phyloP scores from a whole-genome alignment of 768 basidiomycete genomes.

The Solioccasus polychromus region DNA sequence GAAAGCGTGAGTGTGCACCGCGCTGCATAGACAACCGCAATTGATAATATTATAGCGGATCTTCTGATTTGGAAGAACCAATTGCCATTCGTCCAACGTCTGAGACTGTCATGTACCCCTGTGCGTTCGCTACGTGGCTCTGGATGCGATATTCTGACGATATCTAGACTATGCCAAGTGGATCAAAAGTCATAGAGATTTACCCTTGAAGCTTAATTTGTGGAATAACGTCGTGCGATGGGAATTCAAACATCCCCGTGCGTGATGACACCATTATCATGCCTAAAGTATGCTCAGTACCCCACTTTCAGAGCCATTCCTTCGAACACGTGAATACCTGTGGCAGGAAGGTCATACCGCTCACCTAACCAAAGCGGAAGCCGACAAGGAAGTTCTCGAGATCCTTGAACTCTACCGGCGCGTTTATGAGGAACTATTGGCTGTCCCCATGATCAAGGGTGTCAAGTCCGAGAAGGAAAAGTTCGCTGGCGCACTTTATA shows the following conservation, averaged over 20 bases:
- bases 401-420: conserved; percentile 95
- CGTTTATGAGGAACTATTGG: conserved; percentile 95
- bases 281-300: neutral
- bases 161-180: conserved; percentile 92
- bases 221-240: conserved; percentile 99
- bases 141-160: conserved; percentile 1
- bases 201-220: conserved; percentile 95
- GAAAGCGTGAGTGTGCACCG: conserved; percentile 62
- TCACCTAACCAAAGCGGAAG: conserved; percentile 82
- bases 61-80: conserved; percentile 92
- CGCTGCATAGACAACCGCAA: neutral
- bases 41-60: conserved; percentile 53
- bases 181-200: conserved; percentile 96
- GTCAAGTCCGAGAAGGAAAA: conserved; percentile 99
- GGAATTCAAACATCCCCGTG: conserved; percentile 99
- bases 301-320: conserved; percentile 80
- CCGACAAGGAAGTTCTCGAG: conserved; percentile 85
- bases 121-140: conserved; percentile 42
- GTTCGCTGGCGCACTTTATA: conserved; percentile 97
- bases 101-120: conserved; percentile 99
- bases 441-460: conserved; percentile 95
- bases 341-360: conserved; percentile 99
- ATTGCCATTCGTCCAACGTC: conserved; percentile 98
- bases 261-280: conserved; percentile 26
- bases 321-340: conserved; percentile 98